Evolutionary conservation across 2,329 filamentous ascomycete genomes (phyloP), one percentile per base, ranked within the genome.

Genomic region (Fusarium praegraminearum): DNA sequence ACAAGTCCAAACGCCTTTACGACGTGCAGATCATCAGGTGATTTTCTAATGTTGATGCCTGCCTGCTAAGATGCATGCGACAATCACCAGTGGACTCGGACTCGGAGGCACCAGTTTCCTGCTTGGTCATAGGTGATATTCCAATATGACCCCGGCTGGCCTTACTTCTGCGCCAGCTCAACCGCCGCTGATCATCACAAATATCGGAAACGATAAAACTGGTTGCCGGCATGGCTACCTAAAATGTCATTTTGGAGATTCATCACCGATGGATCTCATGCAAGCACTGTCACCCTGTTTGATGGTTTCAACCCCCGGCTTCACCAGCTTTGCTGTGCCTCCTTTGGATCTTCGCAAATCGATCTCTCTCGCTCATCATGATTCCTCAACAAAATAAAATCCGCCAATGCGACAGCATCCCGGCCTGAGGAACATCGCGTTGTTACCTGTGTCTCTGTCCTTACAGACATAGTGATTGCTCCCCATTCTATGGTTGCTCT

Each of bases 331-430:
- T 36, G 38, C 36, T 12, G 28, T 30, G 24, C 57, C 56, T 61
- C 45, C 58, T 63, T 60, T 71, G 49, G 71, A 71, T 70, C 71
- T 67, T 75, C 57, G 69, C 64, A 73, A 74, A 73, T 75, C 71
- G 62, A 60, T 46, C 43, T 64, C 43, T 51, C 43, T 51, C 43
- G 41, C 41, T 51, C 53, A 41, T 41, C 52, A 56, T 41, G 30
- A 44, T 68, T 46, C 44, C 63, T 46, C 55, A 52, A 58, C 57
- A 53, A 66, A 57, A 51, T 18, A 22, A 58, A 50, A 43, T 9
- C 26, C 24, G 20, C 50, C 51, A 63, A 49, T 38, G 41, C 54
- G 44, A 54, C 51, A 55, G 38, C 20, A 44, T 49, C 30, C 36
- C 13, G 28, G 45, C 26, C 26, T n/a, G 26, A 32, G 46, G 32